Evolutionary conservation across 2,329 filamentous ascomycete genomes (phyloP).

Genomic region (Emergomyces pasteurianus): DNA sequence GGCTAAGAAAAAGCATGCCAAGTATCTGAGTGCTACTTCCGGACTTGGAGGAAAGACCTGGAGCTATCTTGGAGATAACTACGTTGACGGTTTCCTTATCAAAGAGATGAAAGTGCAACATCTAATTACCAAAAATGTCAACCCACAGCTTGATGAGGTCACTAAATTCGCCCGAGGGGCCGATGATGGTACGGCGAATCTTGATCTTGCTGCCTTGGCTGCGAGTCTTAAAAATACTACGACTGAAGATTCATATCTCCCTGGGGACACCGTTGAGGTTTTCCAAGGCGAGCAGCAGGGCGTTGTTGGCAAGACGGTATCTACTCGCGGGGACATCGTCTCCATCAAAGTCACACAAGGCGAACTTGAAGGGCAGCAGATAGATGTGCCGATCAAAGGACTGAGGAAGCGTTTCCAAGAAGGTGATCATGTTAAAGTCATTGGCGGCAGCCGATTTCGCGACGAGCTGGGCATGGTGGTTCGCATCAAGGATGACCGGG

Average conservation of each 20-base stretch:
- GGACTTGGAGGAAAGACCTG: constrained; percentile 55
- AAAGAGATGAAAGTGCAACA: constrained; percentile 88
- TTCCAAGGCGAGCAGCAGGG: constrained; percentile 93
- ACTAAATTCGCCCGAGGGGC: constrained; percentile 82
- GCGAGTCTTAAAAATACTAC: constrained; percentile 79
- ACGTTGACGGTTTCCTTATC: constrained; percentile 83
- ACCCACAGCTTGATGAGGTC: constrained; percentile 86
- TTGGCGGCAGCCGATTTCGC: constrained; percentile 84
- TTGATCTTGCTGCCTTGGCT: constrained; percentile 83
- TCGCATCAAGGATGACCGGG: constrained; percentile 79
- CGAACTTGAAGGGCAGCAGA: constrained; percentile 65
- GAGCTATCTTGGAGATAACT: constrained; percentile 78
- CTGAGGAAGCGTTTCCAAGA: constrained; percentile 84
- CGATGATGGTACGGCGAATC: constrained; percentile 84
- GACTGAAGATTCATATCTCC: constrained; percentile 70
- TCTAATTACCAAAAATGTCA: constrained; percentile 77
- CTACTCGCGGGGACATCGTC: constrained; percentile 84
- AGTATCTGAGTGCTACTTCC: constrained; percentile 43
- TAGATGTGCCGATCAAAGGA: constrained; percentile 86
- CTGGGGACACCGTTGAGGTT: constrained; percentile 92
- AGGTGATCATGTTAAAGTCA: constrained; percentile 97
- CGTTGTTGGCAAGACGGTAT: constrained; percentile 71
- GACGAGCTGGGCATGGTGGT: constrained; percentile 97
- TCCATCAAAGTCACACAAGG: constrained; percentile 77
- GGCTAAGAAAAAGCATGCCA: constrained; percentile 74